A percentile compares a stretch with the other conserved stretches of the same genome.
phyloP scores from a whole-genome alignment of 2,329 filamentous ascomycete genomes.

The Hypoxylon sp. region DNA sequence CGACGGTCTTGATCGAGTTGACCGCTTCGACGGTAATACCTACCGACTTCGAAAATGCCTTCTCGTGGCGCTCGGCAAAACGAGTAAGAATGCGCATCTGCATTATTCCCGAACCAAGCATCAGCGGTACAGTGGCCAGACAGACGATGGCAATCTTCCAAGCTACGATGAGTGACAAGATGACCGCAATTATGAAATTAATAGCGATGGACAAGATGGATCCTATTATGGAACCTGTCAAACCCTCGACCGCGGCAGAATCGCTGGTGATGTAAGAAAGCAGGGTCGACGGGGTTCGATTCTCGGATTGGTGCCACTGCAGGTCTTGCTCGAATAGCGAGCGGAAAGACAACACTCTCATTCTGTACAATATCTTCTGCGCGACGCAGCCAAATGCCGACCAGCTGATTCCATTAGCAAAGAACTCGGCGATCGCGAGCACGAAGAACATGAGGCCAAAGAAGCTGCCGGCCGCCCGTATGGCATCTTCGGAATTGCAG shows the following conservation, averaged over 20 bases:
- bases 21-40: conserved; percentile 73
- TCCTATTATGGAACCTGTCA: conserved; percentile 75
- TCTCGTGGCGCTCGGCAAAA: conserved; percentile 69
- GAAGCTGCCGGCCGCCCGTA: conserved; percentile 47
- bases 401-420: conserved; percentile 67
- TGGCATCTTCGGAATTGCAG: conserved; percentile 52
- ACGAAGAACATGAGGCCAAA: conserved; percentile 56
- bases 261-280: conserved; percentile 75
- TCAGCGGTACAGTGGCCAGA: conserved; percentile 71
- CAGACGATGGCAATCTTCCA: conserved; percentile 81
- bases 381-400: conserved; percentile 62
- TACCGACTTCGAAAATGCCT: conserved; percentile 69
- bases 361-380: conserved; percentile 70
- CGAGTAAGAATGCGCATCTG: conserved; percentile 68
- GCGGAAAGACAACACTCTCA: conserved; percentile 69
- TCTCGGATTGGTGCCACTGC: conserved; percentile 74
- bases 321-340: conserved; percentile 71
- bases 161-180: conserved; percentile 73
- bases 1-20: conserved; percentile 69
- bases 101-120: conserved; percentile 74
- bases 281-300: conserved; percentile 66
- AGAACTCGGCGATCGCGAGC: conserved; percentile 63
- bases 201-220: conserved; percentile 72
- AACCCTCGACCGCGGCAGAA: conserved; percentile 69
- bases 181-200: conserved; percentile 72